Percentiles rank a stretch among this genome's conserved stretches.
Evolutionary conservation across 306 rosid genomes (phyloP).

Genomic region (Ceratonia siliqua): DNA sequence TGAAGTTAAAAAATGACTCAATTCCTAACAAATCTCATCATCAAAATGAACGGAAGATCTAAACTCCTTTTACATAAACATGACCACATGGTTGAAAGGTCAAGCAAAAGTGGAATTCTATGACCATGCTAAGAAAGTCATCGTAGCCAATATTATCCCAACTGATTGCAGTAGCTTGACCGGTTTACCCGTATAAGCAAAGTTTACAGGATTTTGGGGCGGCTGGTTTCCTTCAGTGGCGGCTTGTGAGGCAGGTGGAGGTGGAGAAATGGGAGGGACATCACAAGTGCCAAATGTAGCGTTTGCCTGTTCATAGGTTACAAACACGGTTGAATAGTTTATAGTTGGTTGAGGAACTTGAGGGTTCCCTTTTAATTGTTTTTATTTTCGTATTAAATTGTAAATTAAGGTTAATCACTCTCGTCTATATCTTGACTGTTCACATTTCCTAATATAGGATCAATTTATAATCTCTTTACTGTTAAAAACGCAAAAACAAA

Average conservation of each 20-base stretch:
- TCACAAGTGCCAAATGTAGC: conserved; percentile 70
- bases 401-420: neutral
- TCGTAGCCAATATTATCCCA: conserved; percentile 45
- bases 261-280: conserved; percentile 82
- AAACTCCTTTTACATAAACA: conserved; percentile 28
- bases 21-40: conserved; percentile 30
- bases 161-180: conserved; percentile 42
- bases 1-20: conserved; percentile 23
- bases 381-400: too few relatives aligned
- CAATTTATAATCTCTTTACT: neutral
- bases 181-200: conserved; percentile 40
- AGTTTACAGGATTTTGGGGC: conserved; percentile 17
- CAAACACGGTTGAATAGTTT: conserved; percentile 18
- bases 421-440: neutral
- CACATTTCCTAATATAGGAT: neutral
- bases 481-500: neutral
- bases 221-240: conserved; percentile 22
- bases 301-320: conserved; percentile 51
- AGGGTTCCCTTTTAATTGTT: neutral
- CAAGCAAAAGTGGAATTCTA: conserved; percentile 35
- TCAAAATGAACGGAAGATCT: conserved; percentile 34
- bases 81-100: conserved; percentile 34
- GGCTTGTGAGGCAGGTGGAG: conserved; percentile 69
- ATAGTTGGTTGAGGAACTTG: neutral
- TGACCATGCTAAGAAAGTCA: conserved; percentile 37